phyloP scores from a whole-genome alignment of 805 yeast genomes.

The Candida odintsovae region DNA sequence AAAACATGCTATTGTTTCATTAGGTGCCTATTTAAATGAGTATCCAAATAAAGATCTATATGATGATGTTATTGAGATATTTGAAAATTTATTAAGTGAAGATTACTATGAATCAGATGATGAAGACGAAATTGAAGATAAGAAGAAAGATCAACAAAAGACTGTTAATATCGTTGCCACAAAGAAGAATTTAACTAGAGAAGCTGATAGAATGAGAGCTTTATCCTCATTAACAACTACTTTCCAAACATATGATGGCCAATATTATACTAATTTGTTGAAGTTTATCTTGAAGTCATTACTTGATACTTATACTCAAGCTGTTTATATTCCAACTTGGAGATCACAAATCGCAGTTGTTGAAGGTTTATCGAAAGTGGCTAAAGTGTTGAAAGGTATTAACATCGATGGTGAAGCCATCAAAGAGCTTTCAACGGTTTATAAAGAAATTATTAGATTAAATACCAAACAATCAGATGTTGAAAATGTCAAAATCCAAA shows the following conservation, averaged over 20 bases:
- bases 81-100: conserved; percentile 30
- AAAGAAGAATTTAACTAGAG: conserved; percentile 38
- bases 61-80: conserved; percentile 28
- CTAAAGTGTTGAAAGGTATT: conserved; percentile 8
- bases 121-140: conserved; percentile 31
- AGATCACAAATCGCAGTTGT: conserved; percentile 44
- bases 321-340: conserved; percentile 46
- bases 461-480: conserved; percentile 36
- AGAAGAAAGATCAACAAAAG: conserved; percentile 13
- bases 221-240: conserved; percentile 32
- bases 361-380: conserved; percentile 31
- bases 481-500: conserved; percentile 56
- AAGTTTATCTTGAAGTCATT: conserved; percentile 26
- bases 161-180: conserved; percentile 34
- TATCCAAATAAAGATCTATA: conserved; percentile 29
- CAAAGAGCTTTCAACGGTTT: conserved; percentile 14
- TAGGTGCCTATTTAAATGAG: conserved; percentile 43
- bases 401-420: conserved; percentile 7
- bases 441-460: conserved; percentile 20
- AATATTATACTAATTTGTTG: conserved; percentile 17
- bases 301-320: conserved; percentile 22
- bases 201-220: conserved; percentile 38
- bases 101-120: conserved; percentile 35
- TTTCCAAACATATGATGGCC: conserved; percentile 23
- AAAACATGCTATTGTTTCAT: conserved; percentile 42